Base-by-base conservation (phyloP, 257 asterid species). In the Craterostigma plantagineum region DNA sequence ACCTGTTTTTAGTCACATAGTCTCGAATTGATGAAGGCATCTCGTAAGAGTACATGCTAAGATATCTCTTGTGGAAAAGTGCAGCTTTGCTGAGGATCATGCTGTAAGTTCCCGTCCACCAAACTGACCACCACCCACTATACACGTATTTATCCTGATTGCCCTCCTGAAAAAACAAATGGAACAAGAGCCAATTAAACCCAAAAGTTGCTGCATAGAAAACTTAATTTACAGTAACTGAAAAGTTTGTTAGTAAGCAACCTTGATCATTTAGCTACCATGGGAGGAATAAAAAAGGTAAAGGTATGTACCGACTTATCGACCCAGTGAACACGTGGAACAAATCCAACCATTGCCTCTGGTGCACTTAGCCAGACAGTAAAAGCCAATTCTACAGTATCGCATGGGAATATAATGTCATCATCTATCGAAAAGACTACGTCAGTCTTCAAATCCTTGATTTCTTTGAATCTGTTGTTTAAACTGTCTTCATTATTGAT, bases 281-380 rank as follows among this genome's bases (percentile, higher is more conserved):
- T 23, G 30, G 30, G 30, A 23, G 4, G 2, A 2, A 23, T 23
- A 23, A 23, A 23, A 23, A 23, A 6, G 6, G 2, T n/a, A n/a
- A 23, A 23, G 30, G 30, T 6, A 23, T 6, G 2, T 66, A 78
- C 92, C 82, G 62, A 56, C 43, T 65, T 56, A 41, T 73, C 74
- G 52, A 70, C 54, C 85, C 91, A 68, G 56, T 78, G 92, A 39
- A 71, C 38, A 50, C 92, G 91, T n/a, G 92, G 95, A 47, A 82
- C 95, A 63, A 82, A 82, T 36, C 95, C 95, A 58, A 82, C 95
- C 91, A 79, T 78, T 18, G 92, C 33, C 56, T 75, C 77, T 18
- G 86, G 73, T 45, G 92, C 79, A 65, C 76, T 79, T 57, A 60
- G 77, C 95, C 91, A 79, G 40, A 70, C 83, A 55, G 43, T 64